Evolutionary conservation across 2,329 filamentous ascomycete species (phyloP), one percentile per base, ranked within the genome.

Genomic region (Reticulascus tulasneorum): DNA sequence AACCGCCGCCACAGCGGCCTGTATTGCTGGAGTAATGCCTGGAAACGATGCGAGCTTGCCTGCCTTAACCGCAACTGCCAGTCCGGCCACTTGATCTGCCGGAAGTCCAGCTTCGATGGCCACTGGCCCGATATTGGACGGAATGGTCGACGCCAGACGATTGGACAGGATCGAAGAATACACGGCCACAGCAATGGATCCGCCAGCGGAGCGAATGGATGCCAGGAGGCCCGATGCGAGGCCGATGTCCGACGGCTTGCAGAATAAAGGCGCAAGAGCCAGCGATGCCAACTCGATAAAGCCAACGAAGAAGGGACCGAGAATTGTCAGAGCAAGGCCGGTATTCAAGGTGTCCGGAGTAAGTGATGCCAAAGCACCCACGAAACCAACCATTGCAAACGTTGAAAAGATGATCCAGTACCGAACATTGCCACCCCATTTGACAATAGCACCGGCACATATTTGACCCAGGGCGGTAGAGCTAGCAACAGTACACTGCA

Each of bases 111-210:
- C 65, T 4, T 47, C 47, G 9, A 63, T 40, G 1, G 55, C 55
- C 1, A 55, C 63, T 2, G 57, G 50, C 2, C 56, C 49, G 6
- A 67, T 40, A 7, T 33, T 33, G 2, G 48, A 41, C 3, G 62
- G 57, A 3, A 68, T 52, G 1, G 60, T 62, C 6, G 44, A 49
- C 2, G 51, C 44, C 4, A 65, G 50, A 4, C 64, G 55, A 38
- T 63, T 62, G 18, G 51, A 56, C 8, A 68, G 42, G 24, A 66
- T 62, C 2, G 59, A 56, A 6, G 54, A 55, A 42, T 66, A 68
- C 7, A 67, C 59, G 7, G 62, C 55, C 6, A 61, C 56, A 9
- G 60, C 58, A 21, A 65, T 50, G 4, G 58, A 60, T 7, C 60
- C 56, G 7, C 56, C 57, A 0, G 57, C 58, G 2, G 62, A 59